Evolutionary conservation across 345 rosid genomes (phyloP).

Genomic region (Mercurialis annua): DNA sequence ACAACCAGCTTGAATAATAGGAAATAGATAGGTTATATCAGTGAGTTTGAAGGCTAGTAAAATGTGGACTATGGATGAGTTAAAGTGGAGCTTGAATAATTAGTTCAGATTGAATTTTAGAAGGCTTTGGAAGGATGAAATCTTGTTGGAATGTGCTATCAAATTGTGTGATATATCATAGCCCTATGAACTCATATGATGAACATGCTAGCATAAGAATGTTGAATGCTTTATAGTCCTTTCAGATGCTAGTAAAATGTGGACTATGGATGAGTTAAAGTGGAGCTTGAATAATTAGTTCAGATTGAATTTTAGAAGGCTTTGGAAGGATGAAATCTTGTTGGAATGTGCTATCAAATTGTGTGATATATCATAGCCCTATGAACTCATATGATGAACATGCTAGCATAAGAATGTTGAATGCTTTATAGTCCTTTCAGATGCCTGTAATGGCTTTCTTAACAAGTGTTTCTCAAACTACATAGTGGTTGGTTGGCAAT

Average conservation of each 20-base stretch:
- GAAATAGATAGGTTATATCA: neutral
- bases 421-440: neutral
- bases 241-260: neutral
- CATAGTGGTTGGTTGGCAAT: neutral
- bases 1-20: neutral
- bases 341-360: conserved; percentile 4
- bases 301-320: neutral
- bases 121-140: conserved; percentile 54
- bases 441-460: neutral
- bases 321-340: conserved; percentile 6
- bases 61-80: neutral
- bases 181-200: neutral
- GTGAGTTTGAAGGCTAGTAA: neutral
- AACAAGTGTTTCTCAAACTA: neutral
- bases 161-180: neutral
- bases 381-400: neutral
- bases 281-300: neutral
- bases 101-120: conserved; percentile 37
- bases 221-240: neutral
- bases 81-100: neutral
- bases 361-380: neutral
- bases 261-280: neutral
- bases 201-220: neutral
- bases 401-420: neutral
- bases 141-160: conserved; percentile 3